Conservation (phyloP, 192 early-diverging fungal genomes). For the Coemansia sp. region DNA sequence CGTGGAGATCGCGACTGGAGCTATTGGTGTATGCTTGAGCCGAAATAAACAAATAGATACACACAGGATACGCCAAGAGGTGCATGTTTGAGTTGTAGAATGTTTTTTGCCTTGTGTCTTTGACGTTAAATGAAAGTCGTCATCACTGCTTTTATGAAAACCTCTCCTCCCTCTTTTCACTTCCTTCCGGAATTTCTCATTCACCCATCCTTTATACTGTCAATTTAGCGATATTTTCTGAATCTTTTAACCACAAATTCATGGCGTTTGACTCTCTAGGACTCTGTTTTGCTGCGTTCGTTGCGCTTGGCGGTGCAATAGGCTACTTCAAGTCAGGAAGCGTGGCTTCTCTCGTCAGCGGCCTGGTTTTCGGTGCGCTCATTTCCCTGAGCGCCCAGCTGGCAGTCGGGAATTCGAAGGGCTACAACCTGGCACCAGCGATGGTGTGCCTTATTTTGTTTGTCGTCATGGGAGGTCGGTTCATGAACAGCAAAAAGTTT, state of each 20-base stretch:
- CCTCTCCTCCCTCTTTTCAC: background rate
- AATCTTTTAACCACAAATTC: background rate
- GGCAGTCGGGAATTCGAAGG: conserved; percentile 19
- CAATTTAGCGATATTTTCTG: background rate
- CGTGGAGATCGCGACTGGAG: too few relatives aligned
- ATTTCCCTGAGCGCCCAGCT: conserved; percentile 35
- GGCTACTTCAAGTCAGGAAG: conserved; percentile 46
- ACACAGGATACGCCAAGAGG: too few relatives aligned
- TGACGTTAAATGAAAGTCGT: too few relatives aligned
- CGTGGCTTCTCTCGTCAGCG: conserved; percentile 38
- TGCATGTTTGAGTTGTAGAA: too few relatives aligned
- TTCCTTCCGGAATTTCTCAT: background rate
- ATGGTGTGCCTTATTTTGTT: conserved; percentile 30
- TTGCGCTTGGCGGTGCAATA: conserved; percentile 38
- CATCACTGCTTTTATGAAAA: too few relatives aligned
- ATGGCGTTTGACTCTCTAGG: conserved; percentile 34
- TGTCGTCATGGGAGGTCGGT: conserved; percentile 45
- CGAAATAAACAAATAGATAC: too few relatives aligned
- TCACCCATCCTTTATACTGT: background rate
- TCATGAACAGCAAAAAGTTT: conserved; percentile 40
- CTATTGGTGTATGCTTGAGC: too few relatives aligned
- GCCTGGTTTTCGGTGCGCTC: conserved; percentile 40
- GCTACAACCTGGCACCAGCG: conserved; percentile 26
- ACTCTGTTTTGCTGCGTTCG: conserved; percentile 29
- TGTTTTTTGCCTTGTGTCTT: too few relatives aligned